phyloP scores from a whole-genome alignment of 495 filamentous ascomycete genomes.

The Astrothelium macrocarpum region DNA sequence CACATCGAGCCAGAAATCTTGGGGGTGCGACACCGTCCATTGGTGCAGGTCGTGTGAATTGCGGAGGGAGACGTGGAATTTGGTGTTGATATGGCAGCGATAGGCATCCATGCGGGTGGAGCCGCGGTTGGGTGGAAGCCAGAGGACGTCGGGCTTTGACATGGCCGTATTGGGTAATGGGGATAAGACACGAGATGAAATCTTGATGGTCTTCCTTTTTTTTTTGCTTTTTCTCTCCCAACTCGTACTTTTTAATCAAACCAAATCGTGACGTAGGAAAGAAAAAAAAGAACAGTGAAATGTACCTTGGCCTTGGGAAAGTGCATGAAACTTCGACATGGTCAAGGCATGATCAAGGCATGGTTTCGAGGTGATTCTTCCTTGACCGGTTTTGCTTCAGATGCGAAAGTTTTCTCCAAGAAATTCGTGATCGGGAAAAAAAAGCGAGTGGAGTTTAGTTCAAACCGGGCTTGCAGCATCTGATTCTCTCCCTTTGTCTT shows the following conservation, averaged over 20 bases:
- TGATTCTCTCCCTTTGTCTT: neutral
- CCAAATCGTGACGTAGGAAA: no score
- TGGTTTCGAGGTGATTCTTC: neutral
- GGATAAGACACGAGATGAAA: neutral
- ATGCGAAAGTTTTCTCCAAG: neutral
- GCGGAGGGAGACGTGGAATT: constrained; percentile 29
- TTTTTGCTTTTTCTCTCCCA: neutral
- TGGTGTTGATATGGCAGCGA: constrained; percentile 28
- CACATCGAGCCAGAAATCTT: constrained; percentile 57
- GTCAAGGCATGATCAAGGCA: neutral
- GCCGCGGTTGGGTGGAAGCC: constrained; percentile 27
- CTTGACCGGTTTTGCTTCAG: neutral
- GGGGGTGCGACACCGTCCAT: constrained; percentile 49
- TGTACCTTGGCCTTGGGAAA: no score
- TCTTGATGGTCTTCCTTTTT: neutral
- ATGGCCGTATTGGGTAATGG: neutral
- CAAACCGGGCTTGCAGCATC: neutral
- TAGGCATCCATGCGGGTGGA: constrained; percentile 29
- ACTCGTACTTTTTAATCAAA: no score
- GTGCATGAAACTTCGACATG: no score
- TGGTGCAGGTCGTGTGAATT: constrained; percentile 55
- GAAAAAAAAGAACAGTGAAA: no score
- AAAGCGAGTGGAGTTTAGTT: neutral
- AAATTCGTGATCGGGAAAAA: neutral
- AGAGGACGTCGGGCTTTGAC: constrained; percentile 16